These are phyloP conservation scores for Phlebiopsis flavidoalba DNA, from an alignment of 768 basidiomycete species.

Conservation along the genomic window DNA sequence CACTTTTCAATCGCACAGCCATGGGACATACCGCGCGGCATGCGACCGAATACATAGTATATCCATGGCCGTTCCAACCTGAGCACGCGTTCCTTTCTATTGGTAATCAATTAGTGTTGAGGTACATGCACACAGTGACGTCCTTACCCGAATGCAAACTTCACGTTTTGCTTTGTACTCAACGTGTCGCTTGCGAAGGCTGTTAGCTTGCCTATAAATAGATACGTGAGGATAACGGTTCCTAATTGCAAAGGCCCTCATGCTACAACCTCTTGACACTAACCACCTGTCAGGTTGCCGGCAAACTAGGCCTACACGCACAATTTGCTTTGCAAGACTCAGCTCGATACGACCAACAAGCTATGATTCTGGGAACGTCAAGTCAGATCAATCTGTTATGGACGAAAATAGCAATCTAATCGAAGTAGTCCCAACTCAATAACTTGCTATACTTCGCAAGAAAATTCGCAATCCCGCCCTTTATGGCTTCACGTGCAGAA, in stretches of 20 bases:
- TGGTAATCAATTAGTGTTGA: too few species aligned
- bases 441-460: conserved; percentile 71
- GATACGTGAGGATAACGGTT: background rate
- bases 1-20: background rate
- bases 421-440: conserved; percentile 94
- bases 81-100: too few species aligned
- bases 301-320: conserved; percentile 75
- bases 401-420: conserved; percentile 32
- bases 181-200: conserved; percentile 79
- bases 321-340: conserved; percentile 59
- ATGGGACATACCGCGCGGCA: conserved; percentile 59
- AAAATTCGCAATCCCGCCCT: conserved; percentile 68
- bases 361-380: conserved; percentile 31
- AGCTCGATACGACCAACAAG: conserved; percentile 67
- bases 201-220: conserved; percentile 76
- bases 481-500: conserved; percentile 66
- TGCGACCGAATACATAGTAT: conserved; percentile 71
- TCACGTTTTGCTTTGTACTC: conserved; percentile 85
- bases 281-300: too few species aligned
- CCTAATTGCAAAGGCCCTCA: too few species aligned
- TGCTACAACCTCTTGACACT: too few species aligned
- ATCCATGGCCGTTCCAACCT: conserved; percentile 63
- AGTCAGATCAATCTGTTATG: background rate
- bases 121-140: too few species aligned
- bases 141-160: conserved; percentile 65